A percentile compares a stretch with the other conserved stretches of the same genome.
These are phyloP conservation scores for Leccinum arenicola DNA, from an alignment of 768 basidiomycete species.

Conservation along the genomic window DNA sequence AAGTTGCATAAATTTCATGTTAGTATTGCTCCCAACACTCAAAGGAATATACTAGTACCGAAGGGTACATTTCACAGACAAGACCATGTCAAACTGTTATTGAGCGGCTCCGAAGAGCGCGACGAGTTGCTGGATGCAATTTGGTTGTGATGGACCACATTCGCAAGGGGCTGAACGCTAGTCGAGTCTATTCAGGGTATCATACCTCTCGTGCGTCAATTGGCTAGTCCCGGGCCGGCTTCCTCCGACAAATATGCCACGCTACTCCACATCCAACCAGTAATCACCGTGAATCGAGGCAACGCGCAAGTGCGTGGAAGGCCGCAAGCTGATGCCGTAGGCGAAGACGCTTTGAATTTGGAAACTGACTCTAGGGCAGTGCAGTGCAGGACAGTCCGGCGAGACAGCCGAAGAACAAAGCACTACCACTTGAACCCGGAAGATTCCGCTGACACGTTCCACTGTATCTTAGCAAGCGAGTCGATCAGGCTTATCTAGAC, in stretches of 20 bases:
- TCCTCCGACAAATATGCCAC: not conserved
- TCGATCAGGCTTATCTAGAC: slow-evolving; percentile 10
- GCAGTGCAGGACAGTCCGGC: not conserved
- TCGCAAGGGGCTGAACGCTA: too few relatives aligned
- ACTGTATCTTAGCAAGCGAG: slow-evolving; percentile 1
- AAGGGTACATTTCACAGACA: not conserved
- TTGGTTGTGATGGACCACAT: not conserved
- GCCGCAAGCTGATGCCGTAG: not conserved
- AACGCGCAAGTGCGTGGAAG: not conserved
- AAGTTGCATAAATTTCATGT: not conserved
- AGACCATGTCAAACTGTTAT: not conserved
- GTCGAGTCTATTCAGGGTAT: too few relatives aligned
- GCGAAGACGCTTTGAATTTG: not conserved
- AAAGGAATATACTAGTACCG: too few relatives aligned
- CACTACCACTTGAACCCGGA: slow-evolving; percentile 6
- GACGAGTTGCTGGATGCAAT: not conserved
- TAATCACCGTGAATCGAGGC: slow-evolving; percentile 17
- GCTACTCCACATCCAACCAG: not conserved
- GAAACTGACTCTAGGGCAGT: not conserved
- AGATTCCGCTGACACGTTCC: slow-evolving; percentile 17
- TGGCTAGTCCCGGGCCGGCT: not conserved
- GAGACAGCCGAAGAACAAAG: slow-evolving; percentile 3
- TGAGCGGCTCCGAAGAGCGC: not conserved
- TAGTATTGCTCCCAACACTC: too few relatives aligned
- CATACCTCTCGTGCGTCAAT: not conserved